Evolutionary conservation across 306 rosid genomes (phyloP).

Genomic region (Casuarina cunninghamiana): DNA sequence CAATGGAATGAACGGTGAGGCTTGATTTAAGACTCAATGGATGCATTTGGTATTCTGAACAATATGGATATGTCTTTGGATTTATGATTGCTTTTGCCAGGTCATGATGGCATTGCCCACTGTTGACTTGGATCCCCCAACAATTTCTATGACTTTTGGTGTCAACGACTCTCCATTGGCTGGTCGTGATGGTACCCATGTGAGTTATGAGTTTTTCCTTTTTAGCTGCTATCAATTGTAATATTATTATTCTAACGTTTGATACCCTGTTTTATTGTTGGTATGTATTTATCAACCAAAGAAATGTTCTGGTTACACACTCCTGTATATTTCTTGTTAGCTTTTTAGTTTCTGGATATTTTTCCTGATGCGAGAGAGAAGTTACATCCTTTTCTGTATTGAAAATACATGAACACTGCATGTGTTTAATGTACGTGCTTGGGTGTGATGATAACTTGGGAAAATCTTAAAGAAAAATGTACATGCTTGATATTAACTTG

Average conservation of each 20-base stretch:
- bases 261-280: neutral
- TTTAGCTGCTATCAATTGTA: neutral
- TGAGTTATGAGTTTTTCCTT: conserved; percentile 48
- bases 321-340: neutral
- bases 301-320: neutral
- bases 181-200: conserved; percentile 96
- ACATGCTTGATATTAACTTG: neutral
- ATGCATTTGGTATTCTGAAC: neutral
- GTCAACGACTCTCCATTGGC: conserved; percentile 98
- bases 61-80: neutral
- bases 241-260: no score
- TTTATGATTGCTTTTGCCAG: conserved; percentile 32
- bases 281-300: neutral
- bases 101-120: conserved; percentile 79
- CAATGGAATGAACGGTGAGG: neutral
- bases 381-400: neutral
- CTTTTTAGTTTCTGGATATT: neutral
- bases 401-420: neutral
- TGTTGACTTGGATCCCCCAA: conserved; percentile 93
- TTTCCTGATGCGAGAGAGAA: neutral
- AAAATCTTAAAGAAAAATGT: neutral
- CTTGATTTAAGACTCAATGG: neutral
- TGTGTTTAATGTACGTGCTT: neutral
- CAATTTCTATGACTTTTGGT: conserved; percentile 99
- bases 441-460: neutral